Conservation (phyloP, 2,329 filamentous ascomycete species). For the Cytospora paraplurivora region DNA sequence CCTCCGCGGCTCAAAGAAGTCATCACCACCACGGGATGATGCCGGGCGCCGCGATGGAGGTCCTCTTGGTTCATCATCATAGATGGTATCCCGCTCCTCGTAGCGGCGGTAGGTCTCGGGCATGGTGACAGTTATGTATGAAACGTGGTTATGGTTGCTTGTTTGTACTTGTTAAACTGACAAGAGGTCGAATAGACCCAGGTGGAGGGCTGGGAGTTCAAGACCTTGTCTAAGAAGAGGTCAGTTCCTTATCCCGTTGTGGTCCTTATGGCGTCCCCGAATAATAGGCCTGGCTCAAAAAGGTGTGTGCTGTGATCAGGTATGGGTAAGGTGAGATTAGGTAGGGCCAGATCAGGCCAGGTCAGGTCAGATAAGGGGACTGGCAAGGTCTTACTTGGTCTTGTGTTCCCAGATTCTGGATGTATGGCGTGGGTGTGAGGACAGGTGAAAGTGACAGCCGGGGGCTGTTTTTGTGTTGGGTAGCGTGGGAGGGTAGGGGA, state of each 20-base stretch:
- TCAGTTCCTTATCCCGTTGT: conserved; percentile 13
- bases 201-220: conserved; percentile 11
- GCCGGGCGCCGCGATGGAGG: conserved; percentile 23
- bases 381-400: not conserved
- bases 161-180: conserved; percentile 16
- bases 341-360: not conserved
- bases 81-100: conserved; percentile 50
- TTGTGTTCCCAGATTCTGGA: not conserved
- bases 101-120: conserved; percentile 37
- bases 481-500: not conserved
- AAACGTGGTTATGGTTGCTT: conserved; percentile 2
- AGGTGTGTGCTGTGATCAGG: not conserved
- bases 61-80: conserved; percentile 36
- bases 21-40: conserved; percentile 27
- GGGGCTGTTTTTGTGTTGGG: not conserved
- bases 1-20: conserved; percentile 25
- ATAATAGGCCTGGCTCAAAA: not conserved
- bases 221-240: conserved; percentile 7
- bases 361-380: not conserved
- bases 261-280: not conserved
- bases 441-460: not conserved
- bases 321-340: not conserved
- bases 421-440: not conserved
- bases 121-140: conserved; percentile 31
- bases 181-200: not conserved